A percentile compares a stretch with the other conserved stretches of the same genome.
phyloP scores from a whole-genome alignment of 139 green algal genomes.

The Coccomyxa sp. region DNA sequence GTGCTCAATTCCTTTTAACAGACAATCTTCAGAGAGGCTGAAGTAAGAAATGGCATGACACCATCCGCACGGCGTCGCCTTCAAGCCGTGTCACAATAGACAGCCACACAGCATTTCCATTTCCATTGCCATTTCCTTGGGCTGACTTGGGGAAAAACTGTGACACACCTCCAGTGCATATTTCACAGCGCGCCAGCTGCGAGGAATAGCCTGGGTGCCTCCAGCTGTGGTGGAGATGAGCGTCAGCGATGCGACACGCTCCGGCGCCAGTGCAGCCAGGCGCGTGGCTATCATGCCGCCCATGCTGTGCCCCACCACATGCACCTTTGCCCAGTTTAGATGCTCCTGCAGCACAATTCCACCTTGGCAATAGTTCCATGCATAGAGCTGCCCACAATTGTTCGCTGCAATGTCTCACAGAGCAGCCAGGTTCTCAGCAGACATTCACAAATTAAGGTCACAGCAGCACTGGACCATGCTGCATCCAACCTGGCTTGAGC shows the following conservation, averaged over 20 bases:
- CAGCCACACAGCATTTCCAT: too few relatives aligned
- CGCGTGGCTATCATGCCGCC: slow-evolving; percentile 53
- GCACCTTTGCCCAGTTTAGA: slow-evolving; percentile 39
- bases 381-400: not conserved
- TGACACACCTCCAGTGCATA: slow-evolving; percentile 17
- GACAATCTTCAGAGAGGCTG: not conserved
- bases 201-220: slow-evolving; percentile 33
- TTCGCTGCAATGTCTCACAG: not conserved
- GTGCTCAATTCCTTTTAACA: not conserved
- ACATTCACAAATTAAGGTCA: not conserved
- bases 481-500: not conserved
- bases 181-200: slow-evolving; percentile 16
- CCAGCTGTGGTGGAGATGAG: slow-evolving; percentile 37
- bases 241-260: slow-evolving; percentile 30
- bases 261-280: slow-evolving; percentile 30
- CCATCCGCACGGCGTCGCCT: not conserved
- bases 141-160: too few relatives aligned
- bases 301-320: slow-evolving; percentile 65
- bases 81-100: too few relatives aligned
- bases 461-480: not conserved
- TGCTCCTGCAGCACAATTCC: slow-evolving; percentile 38
- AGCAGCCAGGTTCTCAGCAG: not conserved
- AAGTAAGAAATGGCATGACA: not conserved
- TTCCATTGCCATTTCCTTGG: too few relatives aligned
- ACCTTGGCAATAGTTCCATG: not conserved